Conservation (phyloP, 306 rosid species). For the Abrus pulchellus region DNA sequence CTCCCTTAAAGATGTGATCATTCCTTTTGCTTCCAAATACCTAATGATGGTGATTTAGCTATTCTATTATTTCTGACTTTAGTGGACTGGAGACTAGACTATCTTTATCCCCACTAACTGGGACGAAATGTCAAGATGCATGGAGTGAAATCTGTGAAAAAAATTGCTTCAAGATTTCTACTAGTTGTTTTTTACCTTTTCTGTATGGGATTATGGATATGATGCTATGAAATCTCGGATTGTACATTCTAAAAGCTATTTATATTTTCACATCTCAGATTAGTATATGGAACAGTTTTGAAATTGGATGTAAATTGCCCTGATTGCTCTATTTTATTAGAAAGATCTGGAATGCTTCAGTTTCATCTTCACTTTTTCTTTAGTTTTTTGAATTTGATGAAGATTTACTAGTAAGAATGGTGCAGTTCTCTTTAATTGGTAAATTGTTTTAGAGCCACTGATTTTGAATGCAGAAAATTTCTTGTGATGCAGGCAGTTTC, state of each 20-base stretch:
- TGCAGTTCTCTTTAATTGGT: constrained; percentile 32
- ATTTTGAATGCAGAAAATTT: constrained; percentile 48
- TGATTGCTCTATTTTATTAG: constrained; percentile 6
- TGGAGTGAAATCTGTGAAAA: neutral
- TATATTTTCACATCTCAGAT: neutral
- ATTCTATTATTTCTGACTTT: neutral
- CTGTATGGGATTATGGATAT: neutral
- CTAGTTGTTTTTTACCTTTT: neutral
- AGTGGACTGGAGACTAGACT: neutral
- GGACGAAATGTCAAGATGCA: neutral
- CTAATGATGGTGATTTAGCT: neutral
- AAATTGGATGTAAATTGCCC: constrained; percentile 14
- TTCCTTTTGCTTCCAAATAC: neutral
- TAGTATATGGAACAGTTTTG: neutral
- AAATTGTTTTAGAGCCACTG: constrained; percentile 32
- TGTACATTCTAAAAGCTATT: neutral
- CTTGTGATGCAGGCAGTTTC: constrained; percentile 90
- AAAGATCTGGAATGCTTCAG: constrained; percentile 13
- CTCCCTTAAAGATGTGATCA: neutral
- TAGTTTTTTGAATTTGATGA: constrained; percentile 22
- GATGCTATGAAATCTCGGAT: neutral
- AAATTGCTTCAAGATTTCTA: neutral
- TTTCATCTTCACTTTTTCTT: constrained; percentile 2
- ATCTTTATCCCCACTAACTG: neutral
- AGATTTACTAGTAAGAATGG: constrained; percentile 2